Evolutionary conservation across 2,329 filamentous ascomycete genomes (phyloP).

Genomic region (Stemphylium lycopersici): DNA sequence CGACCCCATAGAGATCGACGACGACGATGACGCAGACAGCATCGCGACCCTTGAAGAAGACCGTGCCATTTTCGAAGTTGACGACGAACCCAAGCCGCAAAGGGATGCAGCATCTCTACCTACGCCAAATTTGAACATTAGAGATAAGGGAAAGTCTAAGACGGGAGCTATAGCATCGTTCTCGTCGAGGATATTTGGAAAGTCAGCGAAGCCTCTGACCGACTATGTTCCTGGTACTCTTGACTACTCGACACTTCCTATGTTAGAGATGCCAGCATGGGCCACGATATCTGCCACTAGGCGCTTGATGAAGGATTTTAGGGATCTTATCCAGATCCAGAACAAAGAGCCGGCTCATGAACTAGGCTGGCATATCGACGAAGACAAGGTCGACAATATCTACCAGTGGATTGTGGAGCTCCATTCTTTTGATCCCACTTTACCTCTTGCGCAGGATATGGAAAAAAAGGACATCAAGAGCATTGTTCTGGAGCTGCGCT

Average conservation of each 20-base stretch:
- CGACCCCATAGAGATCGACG: slow-evolving; percentile 48
- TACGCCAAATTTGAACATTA: slow-evolving; percentile 33
- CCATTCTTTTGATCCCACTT: slow-evolving; percentile 74
- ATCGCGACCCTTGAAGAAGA: slow-evolving; percentile 60
- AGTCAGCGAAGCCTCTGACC: slow-evolving; percentile 48
- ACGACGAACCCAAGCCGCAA: slow-evolving; percentile 13
- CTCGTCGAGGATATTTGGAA: slow-evolving; percentile 29
- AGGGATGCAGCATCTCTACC: slow-evolving; percentile 22
- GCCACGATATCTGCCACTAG: slow-evolving; percentile 67
- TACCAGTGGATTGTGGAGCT: slow-evolving; percentile 94
- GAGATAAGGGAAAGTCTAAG: slow-evolving; percentile 37
- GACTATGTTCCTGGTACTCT: slow-evolving; percentile 73
- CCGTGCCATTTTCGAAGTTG: slow-evolving; percentile 48
- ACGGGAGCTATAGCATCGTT: slow-evolving; percentile 26
- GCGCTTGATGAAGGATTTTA: slow-evolving; percentile 69
- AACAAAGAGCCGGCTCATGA: slow-evolving; percentile 64
- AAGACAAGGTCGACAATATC: slow-evolving; percentile 69
- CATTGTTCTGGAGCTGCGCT: slow-evolving; percentile 81
- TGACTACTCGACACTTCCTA: slow-evolving; percentile 65
- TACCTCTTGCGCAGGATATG: slow-evolving; percentile 80
- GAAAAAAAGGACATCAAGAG: slow-evolving; percentile 65
- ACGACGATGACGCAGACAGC: slow-evolving; percentile 53
- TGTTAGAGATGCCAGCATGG: slow-evolving; percentile 70
- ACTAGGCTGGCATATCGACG: slow-evolving; percentile 84
- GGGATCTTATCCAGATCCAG: slow-evolving; percentile 69